These are phyloP conservation scores for Suhomyces bokatorum DNA, from an alignment of 1,139 yeast genomes.

Conservation along the genomic window DNA sequence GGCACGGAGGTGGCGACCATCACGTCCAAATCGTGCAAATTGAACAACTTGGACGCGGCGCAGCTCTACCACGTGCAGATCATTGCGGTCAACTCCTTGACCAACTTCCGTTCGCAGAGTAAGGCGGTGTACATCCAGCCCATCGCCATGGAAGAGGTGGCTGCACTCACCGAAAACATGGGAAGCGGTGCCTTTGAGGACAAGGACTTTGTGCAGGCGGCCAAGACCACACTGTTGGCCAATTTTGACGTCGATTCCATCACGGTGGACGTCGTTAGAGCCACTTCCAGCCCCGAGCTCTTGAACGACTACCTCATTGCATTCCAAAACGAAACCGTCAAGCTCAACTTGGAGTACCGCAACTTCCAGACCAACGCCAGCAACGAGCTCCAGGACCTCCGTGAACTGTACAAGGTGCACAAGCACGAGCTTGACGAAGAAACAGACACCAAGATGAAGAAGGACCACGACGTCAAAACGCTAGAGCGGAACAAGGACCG, in stretches of 20 bases:
- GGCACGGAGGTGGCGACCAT: slow-evolving; percentile 41
- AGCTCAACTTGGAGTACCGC: slow-evolving; percentile 27
- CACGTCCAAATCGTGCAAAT: slow-evolving; percentile 38
- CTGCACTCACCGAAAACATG: slow-evolving; percentile 4
- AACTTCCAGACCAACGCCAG: slow-evolving; percentile 21
- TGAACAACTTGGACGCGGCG: slow-evolving; percentile 32
- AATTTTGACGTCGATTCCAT: slow-evolving; percentile 11
- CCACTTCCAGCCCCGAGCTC: slow-evolving; percentile 14
- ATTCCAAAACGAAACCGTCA: slow-evolving; percentile 34
- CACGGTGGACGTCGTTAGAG: slow-evolving; percentile 13
- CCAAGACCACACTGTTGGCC: neutral
- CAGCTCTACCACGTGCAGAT: slow-evolving; percentile 40
- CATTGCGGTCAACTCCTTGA: slow-evolving; percentile 39
- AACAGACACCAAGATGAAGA: slow-evolving; percentile 31
- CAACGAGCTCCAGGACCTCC: slow-evolving; percentile 27
- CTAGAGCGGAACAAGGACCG: slow-evolving; percentile 36
- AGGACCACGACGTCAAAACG: slow-evolving; percentile 35
- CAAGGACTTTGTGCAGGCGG: neutral
- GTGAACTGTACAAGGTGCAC: slow-evolving; percentile 20
- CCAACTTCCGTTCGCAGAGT: slow-evolving; percentile 40
- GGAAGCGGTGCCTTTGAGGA: slow-evolving; percentile 2
- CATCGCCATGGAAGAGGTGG: slow-evolving; percentile 8
- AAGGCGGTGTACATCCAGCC: slow-evolving; percentile 30
- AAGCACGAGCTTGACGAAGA: slow-evolving; percentile 35
- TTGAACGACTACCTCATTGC: slow-evolving; percentile 27